Percentiles rank a stretch among this genome's conserved stretches.
phyloP scores from a whole-genome alignment of 805 yeast species.

The Hanseniaspora valbyensis region DNA sequence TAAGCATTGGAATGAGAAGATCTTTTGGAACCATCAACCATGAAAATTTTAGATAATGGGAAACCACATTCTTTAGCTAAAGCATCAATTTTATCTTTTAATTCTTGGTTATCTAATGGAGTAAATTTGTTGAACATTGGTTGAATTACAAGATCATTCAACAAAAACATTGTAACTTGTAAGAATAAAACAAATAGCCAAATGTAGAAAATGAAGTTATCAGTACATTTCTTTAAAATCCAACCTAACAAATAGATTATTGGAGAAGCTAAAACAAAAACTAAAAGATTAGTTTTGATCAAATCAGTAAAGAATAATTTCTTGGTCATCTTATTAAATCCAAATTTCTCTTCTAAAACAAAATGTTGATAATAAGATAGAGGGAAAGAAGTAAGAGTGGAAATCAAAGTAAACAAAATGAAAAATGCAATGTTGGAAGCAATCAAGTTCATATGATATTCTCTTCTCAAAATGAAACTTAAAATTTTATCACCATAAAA shows the following conservation, averaged over 20 bases:
- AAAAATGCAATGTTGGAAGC: slow-evolving; percentile 63
- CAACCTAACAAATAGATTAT: slow-evolving; percentile 63
- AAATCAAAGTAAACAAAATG: slow-evolving; percentile 35
- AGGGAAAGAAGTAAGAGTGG: slow-evolving; percentile 47
- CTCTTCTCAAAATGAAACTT: slow-evolving; percentile 27
- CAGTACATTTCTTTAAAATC: slow-evolving; percentile 70
- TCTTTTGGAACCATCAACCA: slow-evolving; percentile 93
- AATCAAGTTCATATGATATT: slow-evolving; percentile 27
- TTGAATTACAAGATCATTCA: slow-evolving; percentile 75
- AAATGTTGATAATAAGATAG: slow-evolving; percentile 65
- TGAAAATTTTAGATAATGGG: slow-evolving; percentile 78
- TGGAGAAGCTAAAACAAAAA: slow-evolving; percentile 57
- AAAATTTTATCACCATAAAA: slow-evolving; percentile 26
- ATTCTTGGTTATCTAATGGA: slow-evolving; percentile 82
- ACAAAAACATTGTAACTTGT: slow-evolving; percentile 62
- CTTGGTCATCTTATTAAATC: slow-evolving; percentile 79
- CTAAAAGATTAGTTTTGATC: slow-evolving; percentile 47
- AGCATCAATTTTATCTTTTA: slow-evolving; percentile 67
- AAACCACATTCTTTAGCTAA: slow-evolving; percentile 66
- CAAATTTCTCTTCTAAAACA: slow-evolving; percentile 82
- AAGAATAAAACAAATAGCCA: slow-evolving; percentile 60
- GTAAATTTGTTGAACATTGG: slow-evolving; percentile 87
- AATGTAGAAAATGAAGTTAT: slow-evolving; percentile 68
- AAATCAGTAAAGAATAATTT: slow-evolving; percentile 63
- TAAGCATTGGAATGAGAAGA: slow-evolving; percentile 95